Conservation (phyloP, 2,329 filamentous ascomycete species). For the Alternaria arborescens region DNA sequence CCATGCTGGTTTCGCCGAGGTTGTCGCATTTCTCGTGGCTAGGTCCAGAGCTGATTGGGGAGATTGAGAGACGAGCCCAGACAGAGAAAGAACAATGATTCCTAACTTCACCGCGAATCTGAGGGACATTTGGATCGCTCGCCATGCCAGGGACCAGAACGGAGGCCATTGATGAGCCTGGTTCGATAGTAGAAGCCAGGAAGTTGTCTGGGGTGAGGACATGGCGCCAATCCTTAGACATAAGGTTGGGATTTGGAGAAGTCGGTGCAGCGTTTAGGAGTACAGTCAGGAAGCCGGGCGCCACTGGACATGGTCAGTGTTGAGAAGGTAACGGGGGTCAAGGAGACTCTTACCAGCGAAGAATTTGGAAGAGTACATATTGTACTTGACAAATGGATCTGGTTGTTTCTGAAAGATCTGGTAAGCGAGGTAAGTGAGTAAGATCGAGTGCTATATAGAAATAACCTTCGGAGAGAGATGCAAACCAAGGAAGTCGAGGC, state of each 20-base stretch:
- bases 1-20: constrained; percentile 1
- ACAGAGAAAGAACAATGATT: constrained; percentile 1
- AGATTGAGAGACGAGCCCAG: background rate
- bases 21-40: background rate
- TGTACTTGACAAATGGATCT: background rate
- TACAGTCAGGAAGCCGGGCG: background rate
- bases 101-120: background rate
- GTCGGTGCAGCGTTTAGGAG: background rate
- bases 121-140: background rate
- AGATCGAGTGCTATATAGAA: background rate
- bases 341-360: background rate
- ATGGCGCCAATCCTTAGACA: constrained; percentile 9
- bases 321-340: background rate
- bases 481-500: background rate
- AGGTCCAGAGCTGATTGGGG: background rate
- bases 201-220: background rate
- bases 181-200: background rate
- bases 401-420: background rate
- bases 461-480: background rate
- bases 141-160: background rate
- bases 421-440: too few relatives aligned
- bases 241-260: background rate
- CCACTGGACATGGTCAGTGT: background rate
- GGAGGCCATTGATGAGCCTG: constrained; percentile 2
- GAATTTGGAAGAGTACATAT: background rate